Conservation (phyloP, 306 rosid species). For the Quercus gilva region DNA sequence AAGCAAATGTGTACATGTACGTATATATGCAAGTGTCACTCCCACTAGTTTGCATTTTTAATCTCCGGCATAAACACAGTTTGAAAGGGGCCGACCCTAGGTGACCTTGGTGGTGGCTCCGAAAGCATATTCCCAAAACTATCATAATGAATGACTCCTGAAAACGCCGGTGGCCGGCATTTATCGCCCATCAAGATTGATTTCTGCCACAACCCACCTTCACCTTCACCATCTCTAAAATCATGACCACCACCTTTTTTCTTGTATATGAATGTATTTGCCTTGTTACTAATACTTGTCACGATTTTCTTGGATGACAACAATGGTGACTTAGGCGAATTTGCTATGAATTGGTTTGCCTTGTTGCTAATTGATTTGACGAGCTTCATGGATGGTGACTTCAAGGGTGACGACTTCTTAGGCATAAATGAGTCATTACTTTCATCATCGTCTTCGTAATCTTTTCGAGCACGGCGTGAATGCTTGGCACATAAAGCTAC, state of each 20-base stretch:
- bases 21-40: no score
- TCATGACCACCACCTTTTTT: slow-evolving; percentile 5
- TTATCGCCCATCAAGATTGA: slow-evolving; percentile 47
- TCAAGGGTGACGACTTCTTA: no score
- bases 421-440: no score
- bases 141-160: slow-evolving; percentile 46
- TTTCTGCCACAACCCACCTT: slow-evolving; percentile 45
- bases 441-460: background rate
- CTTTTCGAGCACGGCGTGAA: background rate
- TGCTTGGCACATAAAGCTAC: slow-evolving; percentile 26
- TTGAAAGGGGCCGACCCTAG: slow-evolving; percentile 20
- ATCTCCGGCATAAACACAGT: background rate
- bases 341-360: background rate
- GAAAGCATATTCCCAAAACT: slow-evolving; percentile 31
- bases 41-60: background rate
- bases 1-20: background rate
- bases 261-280: background rate
- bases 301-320: slow-evolving; percentile 6
- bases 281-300: slow-evolving; percentile 21
- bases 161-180: slow-evolving; percentile 37
- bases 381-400: no score
- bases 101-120: slow-evolving; percentile 37
- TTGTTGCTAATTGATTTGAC: no score
- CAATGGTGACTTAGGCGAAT: background rate
- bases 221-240: background rate